phyloP scores from a whole-genome alignment of 306 rosid species.

The Cucurbita ficifolia region DNA sequence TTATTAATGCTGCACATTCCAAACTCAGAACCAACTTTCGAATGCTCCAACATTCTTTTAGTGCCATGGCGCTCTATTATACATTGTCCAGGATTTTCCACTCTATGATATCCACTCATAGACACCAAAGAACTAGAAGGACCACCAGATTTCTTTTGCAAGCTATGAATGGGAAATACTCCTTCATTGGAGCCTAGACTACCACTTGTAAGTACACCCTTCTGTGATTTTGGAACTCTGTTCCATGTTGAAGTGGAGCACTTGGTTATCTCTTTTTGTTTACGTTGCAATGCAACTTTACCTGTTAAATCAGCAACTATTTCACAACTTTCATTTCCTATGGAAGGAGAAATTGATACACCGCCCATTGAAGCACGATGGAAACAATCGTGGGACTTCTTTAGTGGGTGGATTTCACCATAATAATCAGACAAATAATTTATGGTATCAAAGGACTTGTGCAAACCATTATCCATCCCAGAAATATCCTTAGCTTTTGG shows the following conservation, averaged over 20 bases:
- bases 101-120: slow-evolving; percentile 19
- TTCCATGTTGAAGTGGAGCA: slow-evolving; percentile 31
- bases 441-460: slow-evolving; percentile 29
- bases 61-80: slow-evolving; percentile 24
- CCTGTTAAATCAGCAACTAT: slow-evolving; percentile 27
- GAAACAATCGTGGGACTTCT: slow-evolving; percentile 42
- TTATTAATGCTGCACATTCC: slow-evolving; percentile 43
- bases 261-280: slow-evolving; percentile 41
- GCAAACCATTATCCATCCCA: slow-evolving; percentile 30
- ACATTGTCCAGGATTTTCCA: slow-evolving; percentile 23
- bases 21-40: slow-evolving; percentile 21
- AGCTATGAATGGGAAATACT: slow-evolving; percentile 16
- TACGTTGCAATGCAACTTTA: slow-evolving; percentile 35
- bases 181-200: slow-evolving; percentile 13
- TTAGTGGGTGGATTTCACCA: slow-evolving; percentile 28
- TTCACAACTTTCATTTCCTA: slow-evolving; percentile 21
- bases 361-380: slow-evolving; percentile 31
- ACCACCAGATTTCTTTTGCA: slow-evolving; percentile 14
- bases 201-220: slow-evolving; percentile 13
- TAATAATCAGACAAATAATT: slow-evolving; percentile 35
- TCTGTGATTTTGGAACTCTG: slow-evolving; percentile 24
- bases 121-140: slow-evolving; percentile 20
- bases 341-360: slow-evolving; percentile 44
- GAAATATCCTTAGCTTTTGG: slow-evolving; percentile 36
- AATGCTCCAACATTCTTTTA: slow-evolving; percentile 22